phyloP scores from a whole-genome alignment of 2,329 filamentous ascomycete species.

The Fusarium ramigenum region DNA sequence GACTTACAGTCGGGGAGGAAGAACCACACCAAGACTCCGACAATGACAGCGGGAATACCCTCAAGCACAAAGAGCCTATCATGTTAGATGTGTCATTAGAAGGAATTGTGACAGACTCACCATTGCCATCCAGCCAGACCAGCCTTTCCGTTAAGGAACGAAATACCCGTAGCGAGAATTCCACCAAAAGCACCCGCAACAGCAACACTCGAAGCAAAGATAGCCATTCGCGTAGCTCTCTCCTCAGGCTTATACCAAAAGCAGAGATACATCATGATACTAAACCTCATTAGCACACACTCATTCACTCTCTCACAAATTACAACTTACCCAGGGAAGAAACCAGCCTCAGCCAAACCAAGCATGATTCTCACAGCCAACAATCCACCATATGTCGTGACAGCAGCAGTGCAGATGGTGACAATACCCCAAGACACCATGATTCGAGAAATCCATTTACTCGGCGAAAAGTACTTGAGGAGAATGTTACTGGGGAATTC shows the following conservation, averaged over 20 bases:
- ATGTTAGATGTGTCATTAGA: not conserved
- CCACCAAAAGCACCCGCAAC: slow-evolving; percentile 70
- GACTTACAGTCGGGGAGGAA: slow-evolving; percentile 45
- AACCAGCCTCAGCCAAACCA: slow-evolving; percentile 61
- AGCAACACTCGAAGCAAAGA: slow-evolving; percentile 68
- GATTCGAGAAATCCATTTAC: slow-evolving; percentile 49
- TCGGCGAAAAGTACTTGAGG: slow-evolving; percentile 49
- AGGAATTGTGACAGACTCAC: not conserved
- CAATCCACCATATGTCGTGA: slow-evolving; percentile 58
- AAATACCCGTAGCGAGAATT: slow-evolving; percentile 63
- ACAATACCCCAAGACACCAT: slow-evolving; percentile 61
- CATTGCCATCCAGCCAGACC: slow-evolving; percentile 64
- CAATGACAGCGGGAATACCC: slow-evolving; percentile 45
- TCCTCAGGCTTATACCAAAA: slow-evolving; percentile 72
- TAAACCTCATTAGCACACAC: not conserved
- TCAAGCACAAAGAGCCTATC: slow-evolving; percentile 70
- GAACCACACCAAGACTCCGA: slow-evolving; percentile 46
- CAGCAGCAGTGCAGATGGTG: slow-evolving; percentile 58
- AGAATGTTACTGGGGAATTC: slow-evolving; percentile 48
- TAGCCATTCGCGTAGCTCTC: slow-evolving; percentile 64
- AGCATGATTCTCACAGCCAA: slow-evolving; percentile 60
- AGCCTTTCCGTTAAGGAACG: slow-evolving; percentile 55
- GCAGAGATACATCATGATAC: slow-evolving; percentile 65
- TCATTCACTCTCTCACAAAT: too few relatives aligned
- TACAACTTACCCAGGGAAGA: slow-evolving; percentile 54